These are phyloP conservation scores for Dictyostelium firmibasis DNA, from an alignment of 78 protist genomes.

Conservation along the genomic window DNA sequence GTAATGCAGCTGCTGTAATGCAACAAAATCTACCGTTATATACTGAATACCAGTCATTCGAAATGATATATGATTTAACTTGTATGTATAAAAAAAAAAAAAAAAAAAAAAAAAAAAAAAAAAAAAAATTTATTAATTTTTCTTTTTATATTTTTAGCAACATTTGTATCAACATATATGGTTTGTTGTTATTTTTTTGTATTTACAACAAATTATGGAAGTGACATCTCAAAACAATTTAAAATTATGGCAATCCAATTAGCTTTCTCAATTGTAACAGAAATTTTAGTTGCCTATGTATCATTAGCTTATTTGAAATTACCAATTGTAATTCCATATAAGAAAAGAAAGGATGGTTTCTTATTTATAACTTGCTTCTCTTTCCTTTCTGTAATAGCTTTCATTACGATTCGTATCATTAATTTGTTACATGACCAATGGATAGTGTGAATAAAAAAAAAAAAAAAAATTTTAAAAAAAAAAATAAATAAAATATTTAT, in stretches of 20 bases:
- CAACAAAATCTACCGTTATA: conserved; percentile 38
- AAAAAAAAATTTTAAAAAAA: background rate
- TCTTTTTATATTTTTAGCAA: background rate
- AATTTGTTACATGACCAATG: conserved; percentile 8
- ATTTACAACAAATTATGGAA: background rate
- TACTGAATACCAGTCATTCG: conserved; percentile 48
- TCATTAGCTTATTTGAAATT: conserved; percentile 34
- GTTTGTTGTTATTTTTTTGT: background rate
- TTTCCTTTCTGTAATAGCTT: conserved; percentile 8
- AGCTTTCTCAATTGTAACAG: background rate
- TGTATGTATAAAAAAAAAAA: background rate
- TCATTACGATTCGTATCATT: conserved; percentile 13
- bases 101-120: background rate
- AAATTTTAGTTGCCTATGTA: conserved; percentile 42
- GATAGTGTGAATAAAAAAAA: conserved; percentile 4
- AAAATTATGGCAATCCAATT: conserved; percentile 47
- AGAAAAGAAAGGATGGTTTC: conserved; percentile 30
- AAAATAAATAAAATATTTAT: background rate
- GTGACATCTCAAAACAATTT: background rate
- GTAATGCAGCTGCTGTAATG: conserved; percentile 13
- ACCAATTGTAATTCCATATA: conserved; percentile 43
- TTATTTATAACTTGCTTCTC: conserved; percentile 4
- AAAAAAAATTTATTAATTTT: background rate
- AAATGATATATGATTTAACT: conserved; percentile 27
- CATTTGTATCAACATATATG: conserved; percentile 28